Evolutionary conservation across 176 grass and related monocot genomes (phyloP), one percentile per base, ranked within the genome.

Genomic region (Pontederia paniculata): DNA sequence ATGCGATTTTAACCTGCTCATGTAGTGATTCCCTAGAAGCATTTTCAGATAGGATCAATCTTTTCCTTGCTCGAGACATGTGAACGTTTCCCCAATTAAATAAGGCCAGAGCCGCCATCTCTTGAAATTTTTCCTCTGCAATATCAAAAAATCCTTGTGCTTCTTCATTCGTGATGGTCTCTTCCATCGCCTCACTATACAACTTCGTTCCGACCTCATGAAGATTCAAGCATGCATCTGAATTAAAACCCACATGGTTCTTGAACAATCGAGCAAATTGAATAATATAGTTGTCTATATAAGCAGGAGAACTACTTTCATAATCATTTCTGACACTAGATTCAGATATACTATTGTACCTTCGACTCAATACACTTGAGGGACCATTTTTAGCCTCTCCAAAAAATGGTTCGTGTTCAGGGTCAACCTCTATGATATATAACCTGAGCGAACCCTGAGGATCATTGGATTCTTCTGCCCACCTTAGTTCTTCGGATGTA

Each of bases 1-100:
- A 97, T 23, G 91, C 79, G 23, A 44, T 19, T 70, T 84, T 90
- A 1, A 90, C 68, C 54, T 83, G 73, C 28, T 37, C 48, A 68
- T 81, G 44, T 66, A 76, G 58, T 59, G 71, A 80, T 54, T 79
- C 82, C 22, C 66, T 66, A 0, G 76, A 75, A 54, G 80, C 55
- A 47, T 89, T 80, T 55, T 90, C 86, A 42, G 91, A 53, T 53
- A 90, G 62, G 47, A 55, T 37, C 5, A 97, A 61, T 11, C 70
- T 54, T 53, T 97, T 97, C 55, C 81, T 81, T 50, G 93, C 93
- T 52, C 71, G 79, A 50, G 86, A 88, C 86, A 90, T 88, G 58
- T 90, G 79, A 17, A 97, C 70, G 17, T 97, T 90, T 44, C 93
- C 93, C 77, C 86, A 90, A 9, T 97, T 97, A 31, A 88, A 97